Base-by-base conservation (phyloP, 176 grass and related monocot genomes). In the Zizania latifolia region DNA sequence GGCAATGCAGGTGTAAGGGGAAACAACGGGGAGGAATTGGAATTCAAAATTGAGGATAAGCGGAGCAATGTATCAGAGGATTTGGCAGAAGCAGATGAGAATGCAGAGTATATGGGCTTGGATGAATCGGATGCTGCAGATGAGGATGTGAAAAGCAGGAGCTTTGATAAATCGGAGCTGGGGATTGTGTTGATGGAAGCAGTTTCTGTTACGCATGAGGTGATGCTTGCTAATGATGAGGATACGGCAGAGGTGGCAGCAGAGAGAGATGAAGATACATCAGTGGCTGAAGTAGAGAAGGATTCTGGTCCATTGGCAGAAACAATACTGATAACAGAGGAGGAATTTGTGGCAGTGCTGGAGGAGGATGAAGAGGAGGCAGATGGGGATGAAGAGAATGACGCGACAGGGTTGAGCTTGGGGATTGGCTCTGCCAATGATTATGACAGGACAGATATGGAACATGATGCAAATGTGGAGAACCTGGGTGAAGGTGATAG, bases 401-500 rank as follows among this genome's bases (percentile, higher is more conserved):
- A 72, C 43, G 75, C 58, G 55, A 51, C 79, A 41, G 85, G 79
- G 8, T 80, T 85, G 59, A 82, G 78, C 58, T 81, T 89, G 55
- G 86, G 83, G 11, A 62, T 84, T 16, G 60, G 65, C 63, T 81
- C 69, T 19, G 26, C 16, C 16, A 55, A 79, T 74, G 85, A 38
- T 57, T 74, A 88, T 80, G 81, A 35, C 46, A 68, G 44, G 75
- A 46, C 83, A 76, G 86, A 84, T 70, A 34, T 74, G 12, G 81
- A 84, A 38, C 75, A 74, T 45, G 60, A 90, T 35, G 30, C 16
- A 17, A 61, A 76, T 80, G 39, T 74, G n/a, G 62, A 71, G 34
- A 86, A 87, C 82, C 29, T 70, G 17, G 80, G 85, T 66, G 84
- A 75, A 15, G 43, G 11, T 77, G 85, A 76, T 37, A 87, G 51